A percentile compares a stretch with the other conserved stretches of the same genome.
Evolutionary conservation across 2,329 filamentous ascomycete species (phyloP).

Genomic region (Remersonia thermophila): DNA sequence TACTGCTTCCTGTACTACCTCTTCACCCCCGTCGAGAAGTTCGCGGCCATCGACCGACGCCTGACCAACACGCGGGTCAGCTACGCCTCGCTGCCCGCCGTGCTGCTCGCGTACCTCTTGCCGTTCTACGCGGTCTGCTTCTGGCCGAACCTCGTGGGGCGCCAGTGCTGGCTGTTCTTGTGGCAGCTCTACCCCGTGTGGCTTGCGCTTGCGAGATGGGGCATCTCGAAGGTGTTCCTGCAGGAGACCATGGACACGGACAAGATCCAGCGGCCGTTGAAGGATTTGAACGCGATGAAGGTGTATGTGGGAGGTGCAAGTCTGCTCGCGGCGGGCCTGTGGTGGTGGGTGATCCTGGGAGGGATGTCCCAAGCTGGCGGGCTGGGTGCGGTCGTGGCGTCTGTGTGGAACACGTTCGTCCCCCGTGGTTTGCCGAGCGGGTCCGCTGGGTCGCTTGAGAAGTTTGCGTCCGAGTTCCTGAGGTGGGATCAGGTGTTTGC

Average conservation of each 20-base stretch:
- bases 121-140: constrained; percentile 6
- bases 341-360: constrained; percentile 5
- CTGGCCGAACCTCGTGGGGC: constrained; percentile 1
- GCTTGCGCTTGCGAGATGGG: constrained; percentile 1
- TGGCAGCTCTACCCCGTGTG: constrained; percentile 12
- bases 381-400: neutral
- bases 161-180: constrained; percentile 5
- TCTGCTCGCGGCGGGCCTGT: constrained; percentile 3
- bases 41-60: constrained; percentile 10
- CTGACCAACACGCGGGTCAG: constrained; percentile 8
- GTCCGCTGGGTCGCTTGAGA: neutral
- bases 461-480: constrained; percentile 7
- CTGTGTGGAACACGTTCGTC: no score
- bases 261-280: neutral
- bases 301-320: constrained; percentile 4
- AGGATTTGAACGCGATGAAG: constrained; percentile 9
- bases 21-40: constrained; percentile 11
- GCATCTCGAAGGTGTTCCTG: neutral
- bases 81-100: constrained; percentile 7
- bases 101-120: constrained; percentile 6
- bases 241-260: constrained; percentile 7
- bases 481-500: constrained; percentile 10
- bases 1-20: constrained; percentile 13
- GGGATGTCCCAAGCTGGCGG: neutral
- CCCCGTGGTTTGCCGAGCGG: neutral